Evolutionary conservation across 768 basidiomycete genomes (phyloP), one percentile per base, ranked within the genome.

Genomic region (Termitomyces sp.): DNA sequence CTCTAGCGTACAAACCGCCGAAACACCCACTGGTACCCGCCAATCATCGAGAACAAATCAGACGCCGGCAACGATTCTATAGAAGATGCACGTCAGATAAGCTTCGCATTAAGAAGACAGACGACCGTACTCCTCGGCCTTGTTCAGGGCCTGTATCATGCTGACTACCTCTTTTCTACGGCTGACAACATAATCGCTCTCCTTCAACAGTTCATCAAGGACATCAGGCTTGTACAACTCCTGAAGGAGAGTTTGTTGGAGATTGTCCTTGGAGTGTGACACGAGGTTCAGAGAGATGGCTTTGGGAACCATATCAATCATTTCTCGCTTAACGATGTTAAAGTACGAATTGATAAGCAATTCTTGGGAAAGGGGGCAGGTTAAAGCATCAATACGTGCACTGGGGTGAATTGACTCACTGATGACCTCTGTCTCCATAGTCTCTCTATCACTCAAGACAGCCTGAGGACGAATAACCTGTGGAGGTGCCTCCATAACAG

Each of bases 251-350:
- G 97, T 96, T 62, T 88, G 84, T 78, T 99, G 97, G 61, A 99
- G 79, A 73, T 92, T 87, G 76, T 98, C 97, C 76, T 97, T 98
- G 62, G 96, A 88, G 74, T 88, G 87, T 71, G 87, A 90, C 54
- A 99, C 96, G 40, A 98, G 86, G 15, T 93, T 98, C 65, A 92
- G 78, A 10, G 91, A 86, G 72, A 97, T 94, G 17, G 93, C 93
- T 75, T 99, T 99, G 8, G 96, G 96, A 31, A 98, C 92, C 94
- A 97, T 97, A 76, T 98, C 96, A 69, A 98, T 98, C 92, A 98
- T 94, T 76, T 98, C 96, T 61, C 96, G 89, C 79, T 99, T 98
- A 59, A 98, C 94, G 66, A 98, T 95, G 77, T 97, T 95, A 83
- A 91, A 98, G 76, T 98, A 98, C 4, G 94, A 97, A 72, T 91